phyloP scores from a whole-genome alignment of 2,329 filamentous ascomycete genomes.

The Knufia petricola region DNA sequence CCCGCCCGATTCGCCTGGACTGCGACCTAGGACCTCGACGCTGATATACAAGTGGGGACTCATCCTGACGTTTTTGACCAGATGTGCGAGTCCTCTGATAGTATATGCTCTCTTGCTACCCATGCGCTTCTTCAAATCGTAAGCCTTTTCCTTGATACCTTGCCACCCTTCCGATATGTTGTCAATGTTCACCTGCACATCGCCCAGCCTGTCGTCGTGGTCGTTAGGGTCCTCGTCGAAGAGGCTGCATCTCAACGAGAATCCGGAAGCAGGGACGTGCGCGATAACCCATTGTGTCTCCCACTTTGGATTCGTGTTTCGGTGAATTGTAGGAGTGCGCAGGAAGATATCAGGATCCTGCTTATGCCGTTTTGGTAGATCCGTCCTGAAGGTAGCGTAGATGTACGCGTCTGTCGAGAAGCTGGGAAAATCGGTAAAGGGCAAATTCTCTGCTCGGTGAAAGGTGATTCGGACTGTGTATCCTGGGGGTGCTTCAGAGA shows the following conservation, averaged over 20 bases:
- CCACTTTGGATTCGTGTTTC: slow-evolving; percentile 67
- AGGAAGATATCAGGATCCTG: slow-evolving; percentile 68
- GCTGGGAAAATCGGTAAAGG: slow-evolving; percentile 67
- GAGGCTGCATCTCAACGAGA: slow-evolving; percentile 72
- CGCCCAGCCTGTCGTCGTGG: slow-evolving; percentile 78
- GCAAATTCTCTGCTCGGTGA: slow-evolving; percentile 69
- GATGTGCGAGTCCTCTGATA: slow-evolving; percentile 57
- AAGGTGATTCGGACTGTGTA: slow-evolving; percentile 82
- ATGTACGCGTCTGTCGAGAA: slow-evolving; percentile 78
- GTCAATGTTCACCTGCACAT: slow-evolving; percentile 61
- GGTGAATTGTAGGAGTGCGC: slow-evolving; percentile 66
- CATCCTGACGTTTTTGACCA: slow-evolving; percentile 56
- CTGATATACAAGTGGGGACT: slow-evolving; percentile 63
- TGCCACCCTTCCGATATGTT: slow-evolving; percentile 55
- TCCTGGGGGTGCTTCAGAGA: slow-evolving; percentile 64
- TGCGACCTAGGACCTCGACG: slow-evolving; percentile 67
- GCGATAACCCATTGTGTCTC: slow-evolving; percentile 78
- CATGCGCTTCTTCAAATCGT: slow-evolving; percentile 69
- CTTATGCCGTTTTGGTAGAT: slow-evolving; percentile 67
- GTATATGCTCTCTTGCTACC: slow-evolving; percentile 81
- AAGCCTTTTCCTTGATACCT: slow-evolving; percentile 56
- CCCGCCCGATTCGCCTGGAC: slow-evolving; percentile 55
- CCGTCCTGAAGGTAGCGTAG: slow-evolving; percentile 61
- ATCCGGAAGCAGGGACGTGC: slow-evolving; percentile 71
- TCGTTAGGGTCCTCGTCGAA: slow-evolving; percentile 87